A percentile compares a stretch with the other conserved stretches of the same genome.
These are phyloP conservation scores for Quercus robur DNA, from an alignment of 306 rosid species.

Conservation along the genomic window DNA sequence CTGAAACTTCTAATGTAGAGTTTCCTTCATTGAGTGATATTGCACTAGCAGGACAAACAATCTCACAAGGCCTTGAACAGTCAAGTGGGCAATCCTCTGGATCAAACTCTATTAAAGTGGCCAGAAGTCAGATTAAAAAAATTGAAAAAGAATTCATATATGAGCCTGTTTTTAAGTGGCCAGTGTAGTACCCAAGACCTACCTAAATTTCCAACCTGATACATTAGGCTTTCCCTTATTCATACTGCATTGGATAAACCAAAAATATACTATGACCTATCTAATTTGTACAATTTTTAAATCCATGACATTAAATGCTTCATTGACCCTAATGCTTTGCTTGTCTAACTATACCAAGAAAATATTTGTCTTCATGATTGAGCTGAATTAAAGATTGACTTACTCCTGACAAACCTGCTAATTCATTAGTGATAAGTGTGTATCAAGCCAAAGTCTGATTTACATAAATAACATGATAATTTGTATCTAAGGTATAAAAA, in stretches of 20 bases:
- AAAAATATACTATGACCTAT: not conserved
- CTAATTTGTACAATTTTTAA: not conserved
- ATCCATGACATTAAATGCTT: not conserved
- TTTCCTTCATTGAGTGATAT: slow-evolving; percentile 45
- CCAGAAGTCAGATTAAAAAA: not conserved
- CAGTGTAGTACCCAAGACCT: not conserved
- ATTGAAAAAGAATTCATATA: not conserved
- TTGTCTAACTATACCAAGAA: not conserved
- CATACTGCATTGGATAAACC: not conserved
- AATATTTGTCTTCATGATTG: not conserved
- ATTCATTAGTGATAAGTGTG: not conserved
- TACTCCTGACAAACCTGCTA: not conserved
- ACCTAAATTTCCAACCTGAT: not conserved
- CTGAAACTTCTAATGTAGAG: slow-evolving; percentile 29
- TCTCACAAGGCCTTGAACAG: slow-evolving; percentile 78
- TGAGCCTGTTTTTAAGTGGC: not conserved
- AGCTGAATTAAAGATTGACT: not conserved
- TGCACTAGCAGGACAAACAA: slow-evolving; percentile 90
- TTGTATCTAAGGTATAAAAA: not conserved
- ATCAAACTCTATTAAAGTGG: slow-evolving; percentile 66
- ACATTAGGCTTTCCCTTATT: not conserved
- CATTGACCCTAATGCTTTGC: not conserved
- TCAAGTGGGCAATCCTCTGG: slow-evolving; percentile 84
- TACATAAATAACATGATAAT: not conserved
- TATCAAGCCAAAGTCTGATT: not conserved